Percentiles rank a stretch among this genome's conserved stretches.
Evolutionary conservation across 192 early-diverging fungal genomes (phyloP).

Genomic region (Coemansia aciculifera): DNA sequence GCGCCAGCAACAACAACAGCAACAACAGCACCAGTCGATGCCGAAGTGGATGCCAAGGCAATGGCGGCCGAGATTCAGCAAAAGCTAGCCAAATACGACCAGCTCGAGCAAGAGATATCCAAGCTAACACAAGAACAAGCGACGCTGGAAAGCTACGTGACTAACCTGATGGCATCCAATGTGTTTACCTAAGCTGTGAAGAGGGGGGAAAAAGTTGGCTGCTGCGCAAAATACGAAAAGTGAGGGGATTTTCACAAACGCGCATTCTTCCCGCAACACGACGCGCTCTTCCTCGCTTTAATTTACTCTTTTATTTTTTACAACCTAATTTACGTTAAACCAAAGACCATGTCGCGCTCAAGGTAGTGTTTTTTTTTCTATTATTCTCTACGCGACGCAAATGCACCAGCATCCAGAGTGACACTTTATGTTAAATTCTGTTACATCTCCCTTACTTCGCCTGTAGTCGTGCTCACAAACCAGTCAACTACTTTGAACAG

Average conservation of each 20-base stretch:
- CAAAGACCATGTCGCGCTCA: slow-evolving; percentile 29
- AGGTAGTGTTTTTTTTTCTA: slow-evolving; percentile 17
- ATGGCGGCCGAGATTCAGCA: slow-evolving; percentile 25
- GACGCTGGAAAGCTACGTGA: slow-evolving; percentile 50
- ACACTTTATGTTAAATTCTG: not conserved
- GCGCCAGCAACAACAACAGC: not conserved
- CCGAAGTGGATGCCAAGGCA: not conserved
- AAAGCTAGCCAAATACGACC: slow-evolving; percentile 29
- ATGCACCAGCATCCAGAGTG: not conserved
- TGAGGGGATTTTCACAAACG: not conserved
- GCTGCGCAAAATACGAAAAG: slow-evolving; percentile 19
- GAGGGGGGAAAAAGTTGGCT: not conserved
- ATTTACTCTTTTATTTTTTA: slow-evolving; percentile 16
- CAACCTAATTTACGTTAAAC: slow-evolving; percentile 6
- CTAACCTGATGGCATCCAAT: slow-evolving; percentile 48
- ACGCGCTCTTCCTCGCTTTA: not conserved
- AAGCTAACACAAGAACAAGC: slow-evolving; percentile 40
- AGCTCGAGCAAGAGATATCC: slow-evolving; percentile 25
- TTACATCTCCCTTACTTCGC: not conserved
- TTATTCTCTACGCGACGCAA: not conserved
- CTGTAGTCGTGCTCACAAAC: slow-evolving; percentile 24
- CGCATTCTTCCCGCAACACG: not conserved
- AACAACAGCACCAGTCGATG: not conserved
- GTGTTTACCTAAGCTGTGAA: slow-evolving; percentile 29
- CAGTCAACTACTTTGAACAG: slow-evolving; percentile 38